A percentile compares a stretch with the other conserved stretches of the same genome.
phyloP scores from a whole-genome alignment of 352 stramenopile genomes.

The Phytophthora constricta region DNA sequence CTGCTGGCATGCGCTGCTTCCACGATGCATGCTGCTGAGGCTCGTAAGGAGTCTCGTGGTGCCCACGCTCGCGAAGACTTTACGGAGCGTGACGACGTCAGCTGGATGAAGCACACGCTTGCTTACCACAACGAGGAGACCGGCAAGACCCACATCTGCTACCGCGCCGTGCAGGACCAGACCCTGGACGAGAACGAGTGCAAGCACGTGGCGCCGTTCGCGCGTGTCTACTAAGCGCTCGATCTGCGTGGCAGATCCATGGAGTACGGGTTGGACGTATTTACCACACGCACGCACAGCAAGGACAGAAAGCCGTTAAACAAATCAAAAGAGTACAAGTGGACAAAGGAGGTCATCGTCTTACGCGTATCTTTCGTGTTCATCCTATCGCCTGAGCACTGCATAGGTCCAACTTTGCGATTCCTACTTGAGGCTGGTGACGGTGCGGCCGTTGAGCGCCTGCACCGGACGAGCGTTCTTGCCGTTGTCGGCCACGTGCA shows the following conservation, averaged over 20 bases:
- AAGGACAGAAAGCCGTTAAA: constrained; percentile 1
- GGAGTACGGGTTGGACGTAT: constrained; percentile 40
- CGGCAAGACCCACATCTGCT: constrained; percentile 90
- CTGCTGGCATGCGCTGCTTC: constrained; percentile 92
- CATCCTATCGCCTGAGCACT: too few species aligned
- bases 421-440: constrained; percentile 17
- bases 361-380: not conserved
- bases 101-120: constrained; percentile 99
- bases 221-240: constrained; percentile 94
- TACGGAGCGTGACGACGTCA: constrained; percentile 91
- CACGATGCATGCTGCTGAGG: constrained; percentile 96
- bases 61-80: constrained; percentile 98
- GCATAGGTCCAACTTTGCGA: too few species aligned
- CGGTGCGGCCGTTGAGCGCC: constrained; percentile 37
- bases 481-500: constrained; percentile 39
- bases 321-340: not conserved
- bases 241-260: constrained; percentile 26
- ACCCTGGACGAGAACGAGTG: constrained; percentile 97
- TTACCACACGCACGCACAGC: constrained; percentile 32
- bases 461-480: constrained; percentile 44
- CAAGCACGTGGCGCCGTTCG: constrained; percentile 93
- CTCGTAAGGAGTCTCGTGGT: constrained; percentile 94
- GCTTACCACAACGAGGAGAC: constrained; percentile 93
- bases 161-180: constrained; percentile 93
- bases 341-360: not conserved